These are phyloP conservation scores for Ogataea methanolica DNA, from an alignment of 805 yeast species.

Conservation along the genomic window DNA sequence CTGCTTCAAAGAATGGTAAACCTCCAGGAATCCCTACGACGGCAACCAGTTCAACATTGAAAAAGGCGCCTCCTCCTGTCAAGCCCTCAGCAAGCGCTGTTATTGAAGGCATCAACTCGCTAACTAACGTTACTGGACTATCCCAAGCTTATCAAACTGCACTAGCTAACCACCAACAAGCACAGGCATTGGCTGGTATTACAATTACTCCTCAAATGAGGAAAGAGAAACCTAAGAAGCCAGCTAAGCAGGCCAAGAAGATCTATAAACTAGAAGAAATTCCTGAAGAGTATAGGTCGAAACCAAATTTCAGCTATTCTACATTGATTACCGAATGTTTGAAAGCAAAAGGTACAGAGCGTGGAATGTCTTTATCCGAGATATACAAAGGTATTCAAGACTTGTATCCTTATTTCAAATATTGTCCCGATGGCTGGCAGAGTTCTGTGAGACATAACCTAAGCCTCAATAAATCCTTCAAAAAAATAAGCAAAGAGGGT, in stretches of 20 bases:
- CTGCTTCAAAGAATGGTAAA: conserved; percentile 8
- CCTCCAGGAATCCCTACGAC: not conserved
- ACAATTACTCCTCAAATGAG: conserved; percentile 1
- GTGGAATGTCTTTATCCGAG: conserved; percentile 79
- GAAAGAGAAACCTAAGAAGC: conserved; percentile 36
- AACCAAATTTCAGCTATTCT: conserved; percentile 80
- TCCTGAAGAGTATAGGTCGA: conserved; percentile 79
- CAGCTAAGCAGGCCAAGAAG: conserved; percentile 52
- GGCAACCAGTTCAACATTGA: not conserved
- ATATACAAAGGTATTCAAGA: conserved; percentile 85
- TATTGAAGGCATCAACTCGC: not conserved
- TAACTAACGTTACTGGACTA: conserved; percentile 2
- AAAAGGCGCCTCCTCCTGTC: not conserved
- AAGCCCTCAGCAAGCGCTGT: conserved; percentile 1
- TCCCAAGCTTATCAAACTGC: conserved; percentile 4
- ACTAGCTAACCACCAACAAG: conserved; percentile 4
- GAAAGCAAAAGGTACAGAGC: conserved; percentile 56
- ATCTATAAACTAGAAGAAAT: conserved; percentile 78
- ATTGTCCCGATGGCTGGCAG: conserved; percentile 98
- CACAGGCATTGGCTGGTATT: conserved; percentile 4
- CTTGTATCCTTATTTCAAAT: conserved; percentile 83
- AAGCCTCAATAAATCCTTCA: conserved; percentile 79
- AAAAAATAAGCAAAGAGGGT: conserved; percentile 78
- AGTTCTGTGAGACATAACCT: conserved; percentile 87
- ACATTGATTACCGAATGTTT: conserved; percentile 77